Percentiles rank a stretch among this genome's conserved stretches.
These are phyloP conservation scores for Leccinum subtestaceum DNA, from an alignment of 768 basidiomycete genomes.

Conservation along the genomic window DNA sequence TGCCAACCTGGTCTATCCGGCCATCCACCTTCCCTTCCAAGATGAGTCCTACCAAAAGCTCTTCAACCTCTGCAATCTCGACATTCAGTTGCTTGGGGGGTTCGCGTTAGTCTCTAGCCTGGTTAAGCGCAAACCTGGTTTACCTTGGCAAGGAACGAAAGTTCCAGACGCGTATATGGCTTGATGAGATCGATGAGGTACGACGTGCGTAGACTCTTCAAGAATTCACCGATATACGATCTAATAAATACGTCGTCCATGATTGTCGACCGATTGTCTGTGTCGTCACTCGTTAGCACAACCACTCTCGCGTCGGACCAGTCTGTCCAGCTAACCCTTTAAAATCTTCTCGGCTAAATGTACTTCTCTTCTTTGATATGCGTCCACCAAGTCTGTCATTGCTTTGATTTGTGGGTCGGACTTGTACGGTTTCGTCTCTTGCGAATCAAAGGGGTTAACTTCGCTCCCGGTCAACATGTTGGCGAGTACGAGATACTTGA, in stretches of 20 bases:
- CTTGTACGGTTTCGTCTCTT: slow-evolving; percentile 99
- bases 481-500: slow-evolving; percentile 96
- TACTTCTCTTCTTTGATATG: slow-evolving; percentile 94
- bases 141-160: slow-evolving; percentile 90
- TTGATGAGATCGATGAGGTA: slow-evolving; percentile 98
- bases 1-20: slow-evolving; percentile 93
- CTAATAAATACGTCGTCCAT: slow-evolving; percentile 96
- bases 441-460: slow-evolving; percentile 98
- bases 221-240: slow-evolving; percentile 92
- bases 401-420: slow-evolving; percentile 94
- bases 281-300: neutral
- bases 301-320: neutral
- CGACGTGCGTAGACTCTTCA: slow-evolving; percentile 90
- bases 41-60: slow-evolving; percentile 89
- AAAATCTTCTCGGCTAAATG: slow-evolving; percentile 97
- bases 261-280: slow-evolving; percentile 92
- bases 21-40: slow-evolving; percentile 97
- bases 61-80: slow-evolving; percentile 88
- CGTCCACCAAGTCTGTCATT: slow-evolving; percentile 96
- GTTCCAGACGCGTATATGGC: slow-evolving; percentile 92
- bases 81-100: slow-evolving; percentile 85
- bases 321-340: slow-evolving; percentile 53
- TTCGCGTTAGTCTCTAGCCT: neutral
- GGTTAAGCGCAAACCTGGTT: slow-evolving; percentile 7
- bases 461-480: slow-evolving; percentile 98